Conservation (phyloP, 345 rosid species). For the Gossypioides kirkii region DNA sequence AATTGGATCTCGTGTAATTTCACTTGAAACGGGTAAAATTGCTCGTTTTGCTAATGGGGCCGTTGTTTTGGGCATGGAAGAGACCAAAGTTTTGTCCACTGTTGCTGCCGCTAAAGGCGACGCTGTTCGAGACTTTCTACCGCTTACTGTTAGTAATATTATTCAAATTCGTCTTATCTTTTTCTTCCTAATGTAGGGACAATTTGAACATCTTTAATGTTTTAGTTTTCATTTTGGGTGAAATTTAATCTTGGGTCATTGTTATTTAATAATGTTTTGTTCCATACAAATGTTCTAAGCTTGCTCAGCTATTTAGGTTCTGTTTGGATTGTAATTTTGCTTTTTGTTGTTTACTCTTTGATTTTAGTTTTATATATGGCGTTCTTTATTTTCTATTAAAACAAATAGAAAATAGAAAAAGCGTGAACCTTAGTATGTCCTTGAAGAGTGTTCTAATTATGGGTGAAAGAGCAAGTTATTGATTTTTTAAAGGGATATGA, state of each 20-base stretch:
- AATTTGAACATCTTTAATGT: neutral
- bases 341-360: neutral
- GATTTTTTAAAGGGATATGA: neutral
- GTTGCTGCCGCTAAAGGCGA: conserved; percentile 66
- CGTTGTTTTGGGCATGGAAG: conserved; percentile 69
- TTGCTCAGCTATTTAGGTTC: neutral
- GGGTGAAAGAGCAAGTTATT: neutral
- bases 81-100: conserved; percentile 79
- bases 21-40: conserved; percentile 83
- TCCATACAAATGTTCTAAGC: neutral
- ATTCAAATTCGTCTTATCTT: neutral
- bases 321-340: neutral
- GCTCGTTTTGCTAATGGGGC: conserved; percentile 92
- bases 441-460: neutral
- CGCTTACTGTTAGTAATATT: conserved; percentile 66
- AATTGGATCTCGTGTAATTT: conserved; percentile 58
- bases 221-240: neutral
- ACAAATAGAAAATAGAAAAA: neutral
- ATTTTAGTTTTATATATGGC: neutral
- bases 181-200: neutral
- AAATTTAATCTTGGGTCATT: neutral
- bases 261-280: neutral
- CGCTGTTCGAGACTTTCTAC: conserved; percentile 59
- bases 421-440: neutral
- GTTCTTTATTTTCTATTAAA: neutral